phyloP scores from a whole-genome alignment of 2,329 filamentous ascomycete species.

The Alternaria viburni region DNA sequence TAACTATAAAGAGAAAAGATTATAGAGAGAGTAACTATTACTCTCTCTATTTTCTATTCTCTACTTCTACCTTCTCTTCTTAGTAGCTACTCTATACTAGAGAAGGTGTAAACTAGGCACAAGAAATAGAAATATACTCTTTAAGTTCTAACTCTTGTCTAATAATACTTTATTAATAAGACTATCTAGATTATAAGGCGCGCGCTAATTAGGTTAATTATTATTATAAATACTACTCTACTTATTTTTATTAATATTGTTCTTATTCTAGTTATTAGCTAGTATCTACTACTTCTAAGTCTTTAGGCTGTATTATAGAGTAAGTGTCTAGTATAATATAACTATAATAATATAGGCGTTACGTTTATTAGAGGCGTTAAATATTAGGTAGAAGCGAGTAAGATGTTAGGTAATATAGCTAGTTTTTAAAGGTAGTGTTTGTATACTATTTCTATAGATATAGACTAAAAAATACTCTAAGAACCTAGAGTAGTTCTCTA shows the following conservation, averaged over 20 bases:
- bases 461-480: background rate
- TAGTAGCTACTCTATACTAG: too few species aligned
- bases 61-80: background rate
- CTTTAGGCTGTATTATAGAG: background rate
- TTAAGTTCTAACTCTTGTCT: background rate
- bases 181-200: background rate
- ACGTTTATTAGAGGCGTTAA: background rate
- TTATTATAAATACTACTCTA: background rate
- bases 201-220: background rate
- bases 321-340: background rate
- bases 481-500: background rate
- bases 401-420: background rate
- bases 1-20: background rate
- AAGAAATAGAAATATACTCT: background rate
- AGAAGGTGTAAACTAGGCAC: too few species aligned
- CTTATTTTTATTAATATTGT: background rate
- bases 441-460: background rate
- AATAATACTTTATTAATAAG: background rate
- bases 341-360: background rate
- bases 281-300: background rate
- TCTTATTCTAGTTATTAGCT: background rate
- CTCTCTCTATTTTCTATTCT: background rate
- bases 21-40: background rate
- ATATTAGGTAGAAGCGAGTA: background rate
- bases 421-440: too few species aligned